These are phyloP conservation scores for Paracamarosporium sp. DNA, from an alignment of 2,329 filamentous ascomycete genomes.

Conservation along the genomic window DNA sequence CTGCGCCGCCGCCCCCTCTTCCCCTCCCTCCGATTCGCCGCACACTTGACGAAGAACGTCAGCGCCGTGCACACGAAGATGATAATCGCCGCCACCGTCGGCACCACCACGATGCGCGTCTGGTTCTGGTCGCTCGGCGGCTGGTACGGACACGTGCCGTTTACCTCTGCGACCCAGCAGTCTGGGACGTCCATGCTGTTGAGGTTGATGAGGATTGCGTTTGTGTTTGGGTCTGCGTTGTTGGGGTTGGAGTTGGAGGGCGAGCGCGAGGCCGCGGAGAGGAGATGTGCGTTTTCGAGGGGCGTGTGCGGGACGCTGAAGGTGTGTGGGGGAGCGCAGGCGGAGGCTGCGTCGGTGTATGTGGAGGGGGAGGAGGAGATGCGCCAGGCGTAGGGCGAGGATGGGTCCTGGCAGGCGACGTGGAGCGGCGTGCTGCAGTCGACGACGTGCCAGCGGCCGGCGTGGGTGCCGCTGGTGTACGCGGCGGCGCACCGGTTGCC, in stretches of 20 bases:
- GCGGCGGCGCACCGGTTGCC: slow-evolving; percentile 63
- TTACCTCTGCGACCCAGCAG: slow-evolving; percentile 67
- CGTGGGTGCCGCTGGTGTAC: slow-evolving; percentile 47
- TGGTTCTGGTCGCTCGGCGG: slow-evolving; percentile 51
- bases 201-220: slow-evolving; percentile 63
- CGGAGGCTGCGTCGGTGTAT: slow-evolving; percentile 52
- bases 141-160: slow-evolving; percentile 65
- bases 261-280: slow-evolving; percentile 29
- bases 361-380: slow-evolving; percentile 53
- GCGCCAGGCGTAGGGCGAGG: slow-evolving; percentile 65
- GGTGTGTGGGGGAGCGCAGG: slow-evolving; percentile 57
- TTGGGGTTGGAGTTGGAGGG: slow-evolving; percentile 10
- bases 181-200: slow-evolving; percentile 63
- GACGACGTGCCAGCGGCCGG: slow-evolving; percentile 64
- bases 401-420: slow-evolving; percentile 63
- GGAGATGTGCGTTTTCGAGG: slow-evolving; percentile 68
- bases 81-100: slow-evolving; percentile 67
- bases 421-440: slow-evolving; percentile 61
- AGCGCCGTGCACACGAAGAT: slow-evolving; percentile 66
- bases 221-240: slow-evolving; percentile 4
- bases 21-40: slow-evolving; percentile 64
- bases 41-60: slow-evolving; percentile 70
- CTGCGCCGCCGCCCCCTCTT: slow-evolving; percentile 58
- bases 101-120: slow-evolving; percentile 62
- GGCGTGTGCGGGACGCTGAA: slow-evolving; percentile 67